These are phyloP conservation scores for Jacaranda mimosifolia DNA, from an alignment of 257 asterid species.

Conservation along the genomic window DNA sequence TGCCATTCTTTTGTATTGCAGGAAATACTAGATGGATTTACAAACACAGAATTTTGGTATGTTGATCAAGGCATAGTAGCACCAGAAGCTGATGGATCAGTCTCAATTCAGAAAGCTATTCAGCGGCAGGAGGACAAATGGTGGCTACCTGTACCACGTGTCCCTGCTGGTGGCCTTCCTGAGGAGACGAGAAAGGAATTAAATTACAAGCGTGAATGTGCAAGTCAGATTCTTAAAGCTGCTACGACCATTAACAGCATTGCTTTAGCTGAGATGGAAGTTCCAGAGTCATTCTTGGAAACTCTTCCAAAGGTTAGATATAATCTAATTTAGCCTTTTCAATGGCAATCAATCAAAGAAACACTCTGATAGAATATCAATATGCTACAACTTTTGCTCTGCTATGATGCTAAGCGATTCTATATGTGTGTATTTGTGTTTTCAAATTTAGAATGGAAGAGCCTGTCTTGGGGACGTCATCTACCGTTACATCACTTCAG, in stretches of 20 bases:
- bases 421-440: not conserved
- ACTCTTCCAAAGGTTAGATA: constrained; percentile 86
- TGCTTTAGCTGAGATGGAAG: constrained; percentile 92
- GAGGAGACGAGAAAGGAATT: constrained; percentile 66
- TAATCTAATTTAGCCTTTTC: not conserved
- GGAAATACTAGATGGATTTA: constrained; percentile 88
- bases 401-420: not conserved
- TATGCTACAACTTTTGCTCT: not conserved
- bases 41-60: constrained; percentile 87
- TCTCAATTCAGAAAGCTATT: constrained; percentile 61
- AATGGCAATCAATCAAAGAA: not conserved
- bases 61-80: constrained; percentile 84
- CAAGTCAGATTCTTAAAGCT: constrained; percentile 92
- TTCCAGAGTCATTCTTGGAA: constrained; percentile 86
- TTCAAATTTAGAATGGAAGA: constrained; percentile 69
- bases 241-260: constrained; percentile 76
- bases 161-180: constrained; percentile 81
- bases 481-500: constrained; percentile 87
- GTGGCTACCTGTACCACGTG: constrained; percentile 98
- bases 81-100: constrained; percentile 72
- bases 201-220: constrained; percentile 77
- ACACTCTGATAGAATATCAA: too few relatives aligned
- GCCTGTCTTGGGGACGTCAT: constrained; percentile 88
- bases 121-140: constrained; percentile 91
- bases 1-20: constrained; percentile 36